Evolutionary conservation across 352 stramenopile genomes (phyloP).

Genomic region (Pythium aristosporum): DNA sequence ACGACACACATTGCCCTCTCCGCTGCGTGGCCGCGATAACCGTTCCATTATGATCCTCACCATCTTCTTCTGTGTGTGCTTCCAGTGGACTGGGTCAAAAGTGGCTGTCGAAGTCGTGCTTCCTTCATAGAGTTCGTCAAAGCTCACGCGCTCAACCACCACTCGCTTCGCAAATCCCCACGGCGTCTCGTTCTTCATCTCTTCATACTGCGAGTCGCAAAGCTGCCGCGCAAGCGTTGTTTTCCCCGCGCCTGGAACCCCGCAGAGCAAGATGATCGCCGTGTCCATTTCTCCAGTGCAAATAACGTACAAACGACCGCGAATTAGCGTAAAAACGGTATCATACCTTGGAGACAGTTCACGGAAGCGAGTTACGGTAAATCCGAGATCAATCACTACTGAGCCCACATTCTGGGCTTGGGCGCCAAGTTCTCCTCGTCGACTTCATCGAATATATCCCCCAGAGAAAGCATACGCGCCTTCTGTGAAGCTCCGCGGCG

Average conservation of each 20-base stretch:
- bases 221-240: slow-evolving; percentile 50
- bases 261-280: slow-evolving; percentile 53
- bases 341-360: background rate
- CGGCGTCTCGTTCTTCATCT: background rate
- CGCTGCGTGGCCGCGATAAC: slow-evolving; percentile 1
- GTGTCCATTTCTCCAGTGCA: slow-evolving; percentile 8
- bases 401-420: slow-evolving; percentile 12
- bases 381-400: slow-evolving; percentile 5
- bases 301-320: slow-evolving; percentile 16
- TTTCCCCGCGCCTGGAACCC: slow-evolving; percentile 69
- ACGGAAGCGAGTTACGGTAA: slow-evolving; percentile 1
- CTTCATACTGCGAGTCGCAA: slow-evolving; percentile 1
- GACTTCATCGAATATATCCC: slow-evolving; percentile 26
- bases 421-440: slow-evolving; percentile 20
- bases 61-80: slow-evolving; percentile 54
- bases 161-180: background rate
- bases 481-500: slow-evolving; percentile 3
- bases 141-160: slow-evolving; percentile 40
- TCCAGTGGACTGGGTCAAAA: slow-evolving; percentile 59
- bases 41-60: slow-evolving; percentile 22
- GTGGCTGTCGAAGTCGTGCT: background rate
- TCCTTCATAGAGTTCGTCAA: slow-evolving; percentile 53
- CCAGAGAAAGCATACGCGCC: slow-evolving; percentile 21
- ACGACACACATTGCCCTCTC: slow-evolving; percentile 3
- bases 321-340: slow-evolving; percentile 1